Base-by-base conservation (phyloP, 116 monocot species). In the Zostera marina region DNA sequence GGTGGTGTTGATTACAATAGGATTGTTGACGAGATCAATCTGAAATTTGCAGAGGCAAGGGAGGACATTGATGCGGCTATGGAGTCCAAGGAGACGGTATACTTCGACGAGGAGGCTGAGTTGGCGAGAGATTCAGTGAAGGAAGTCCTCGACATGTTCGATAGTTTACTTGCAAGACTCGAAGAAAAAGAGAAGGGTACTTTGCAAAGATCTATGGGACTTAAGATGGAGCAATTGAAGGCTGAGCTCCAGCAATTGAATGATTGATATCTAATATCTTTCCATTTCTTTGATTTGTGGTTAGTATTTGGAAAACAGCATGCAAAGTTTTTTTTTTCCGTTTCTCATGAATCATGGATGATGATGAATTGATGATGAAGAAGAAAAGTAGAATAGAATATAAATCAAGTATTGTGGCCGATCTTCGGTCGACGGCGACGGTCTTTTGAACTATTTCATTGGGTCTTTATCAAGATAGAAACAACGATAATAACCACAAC, bases 51-150 rank as follows among this genome's bases (percentile, higher is more conserved):
- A 32, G 94, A 88, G 67, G 94, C 88, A 0, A 67, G 94, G 56
- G 94, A 96, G 70, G 94, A 96, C 77, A 96, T 96, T 54, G 89
- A 96, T 4, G 74, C 89, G 23, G 88, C 94, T 26, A 12, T 96
- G 68, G 94, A 88, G 40, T 88, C 88, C 6, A 96, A 88, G 80
- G 89, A 96, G 26, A 96, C 94, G 46, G 47, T 20, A 77, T 96
- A 88, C 64, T 96, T 88, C 69, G 57, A 86, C 57, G 87, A 81
- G 69, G 83, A 87, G 76, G 76, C 87, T 14, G 76, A 80, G 68
- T 75, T 77, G 64, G 87, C 87, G 0, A 77, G 80, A 25, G 78
- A 82, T 32, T 83, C 92, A 41, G 82, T 78, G 22, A 47, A 76
- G 57, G 76, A 43, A 13, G 87, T 63, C 25, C 57, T 92, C 25